phyloP scores from a whole-genome alignment of 2,329 filamentous ascomycete genomes.

The Neonectria punicea region DNA sequence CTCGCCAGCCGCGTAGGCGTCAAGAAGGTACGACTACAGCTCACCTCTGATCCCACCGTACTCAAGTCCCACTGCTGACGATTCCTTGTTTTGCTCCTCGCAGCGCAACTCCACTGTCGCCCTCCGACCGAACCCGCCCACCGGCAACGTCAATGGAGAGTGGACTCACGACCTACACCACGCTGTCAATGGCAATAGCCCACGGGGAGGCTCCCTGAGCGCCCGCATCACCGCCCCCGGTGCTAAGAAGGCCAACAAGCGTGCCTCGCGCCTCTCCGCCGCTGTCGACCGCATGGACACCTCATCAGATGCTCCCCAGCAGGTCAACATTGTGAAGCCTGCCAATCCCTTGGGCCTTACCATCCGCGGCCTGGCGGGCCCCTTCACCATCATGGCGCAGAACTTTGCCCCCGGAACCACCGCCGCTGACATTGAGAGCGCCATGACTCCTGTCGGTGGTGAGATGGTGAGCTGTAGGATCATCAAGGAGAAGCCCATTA shows the following conservation, averaged over 20 bases:
- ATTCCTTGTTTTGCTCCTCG: constrained; percentile 18
- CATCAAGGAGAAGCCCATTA: constrained; percentile 73
- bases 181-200: constrained; percentile 49
- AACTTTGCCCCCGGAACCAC: constrained; percentile 88
- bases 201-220: constrained; percentile 54
- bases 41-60: constrained; percentile 1
- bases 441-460: constrained; percentile 80
- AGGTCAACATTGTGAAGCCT: constrained; percentile 49
- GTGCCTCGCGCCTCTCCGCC: constrained; percentile 54
- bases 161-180: constrained; percentile 78
- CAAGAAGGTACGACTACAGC: constrained; percentile 66
- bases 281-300: constrained; percentile 56
- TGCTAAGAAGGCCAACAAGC: constrained; percentile 38
- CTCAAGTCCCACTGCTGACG: constrained; percentile 18
- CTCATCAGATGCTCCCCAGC: constrained; percentile 44
- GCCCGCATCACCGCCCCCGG: constrained; percentile 58
- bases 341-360: constrained; percentile 64
- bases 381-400: constrained; percentile 77
- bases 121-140: constrained; percentile 36
- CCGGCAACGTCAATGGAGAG: constrained; percentile 71
- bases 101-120: constrained; percentile 40
- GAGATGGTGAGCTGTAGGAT: constrained; percentile 74
- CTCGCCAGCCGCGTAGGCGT: constrained; percentile 79
- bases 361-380: constrained; percentile 79
- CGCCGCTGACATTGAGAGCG: constrained; percentile 83